Percentiles rank a stretch among this genome's conserved stretches.
Evolutionary conservation across 148 eudicot genomes (phyloP).

Genomic region (Pharnaceum exiguum): DNA sequence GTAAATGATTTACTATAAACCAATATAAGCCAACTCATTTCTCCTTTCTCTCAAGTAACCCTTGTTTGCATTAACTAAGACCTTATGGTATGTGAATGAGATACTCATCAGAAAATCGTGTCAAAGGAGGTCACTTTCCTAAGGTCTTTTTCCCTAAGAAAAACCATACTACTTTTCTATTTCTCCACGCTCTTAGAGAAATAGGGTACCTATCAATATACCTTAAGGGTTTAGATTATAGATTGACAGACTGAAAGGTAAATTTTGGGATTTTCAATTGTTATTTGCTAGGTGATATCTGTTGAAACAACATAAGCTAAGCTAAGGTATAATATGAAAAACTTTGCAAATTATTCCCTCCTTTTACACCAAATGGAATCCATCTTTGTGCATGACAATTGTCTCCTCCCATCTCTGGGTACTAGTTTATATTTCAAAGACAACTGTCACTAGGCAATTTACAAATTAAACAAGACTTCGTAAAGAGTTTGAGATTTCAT

Average conservation of each 20-base stretch:
- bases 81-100: constrained; percentile 4
- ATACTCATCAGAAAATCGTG: background rate
- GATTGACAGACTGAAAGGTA: background rate
- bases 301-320: background rate
- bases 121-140: background rate
- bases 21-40: constrained; percentile 35
- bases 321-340: too few species aligned
- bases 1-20: constrained; percentile 8
- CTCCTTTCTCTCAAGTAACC: constrained; percentile 24
- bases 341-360: constrained; percentile 4
- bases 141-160: background rate
- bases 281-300: background rate
- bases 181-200: background rate
- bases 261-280: background rate
- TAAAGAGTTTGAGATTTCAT: background rate
- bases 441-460: constrained; percentile 32
- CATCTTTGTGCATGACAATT: constrained; percentile 18
- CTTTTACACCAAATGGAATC: constrained; percentile 25
- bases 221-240: background rate
- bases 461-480: constrained; percentile 18
- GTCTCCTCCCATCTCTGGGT: constrained; percentile 6
- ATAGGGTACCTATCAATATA: background rate
- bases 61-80: background rate
- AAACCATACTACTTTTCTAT: constrained; percentile 6
- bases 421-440: constrained; percentile 20